A percentile compares a stretch with the other conserved stretches of the same genome.
Evolutionary conservation across 2,329 filamentous ascomycete species (phyloP).

Genomic region (Fusarium verticillioides): DNA sequence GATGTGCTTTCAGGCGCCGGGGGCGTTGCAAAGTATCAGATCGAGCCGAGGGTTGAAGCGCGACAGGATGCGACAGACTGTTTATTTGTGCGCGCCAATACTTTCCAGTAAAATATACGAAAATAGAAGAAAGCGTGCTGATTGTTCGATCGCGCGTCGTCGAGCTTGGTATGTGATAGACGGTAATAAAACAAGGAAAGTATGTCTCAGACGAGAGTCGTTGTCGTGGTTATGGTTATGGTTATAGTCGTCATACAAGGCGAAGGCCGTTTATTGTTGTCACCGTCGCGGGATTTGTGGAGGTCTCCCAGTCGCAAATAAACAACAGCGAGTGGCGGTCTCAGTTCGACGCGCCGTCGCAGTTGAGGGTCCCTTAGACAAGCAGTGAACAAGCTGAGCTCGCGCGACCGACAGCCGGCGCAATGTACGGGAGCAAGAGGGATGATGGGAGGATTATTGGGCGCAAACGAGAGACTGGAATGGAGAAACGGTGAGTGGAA

Average conservation of each 20-base stretch:
- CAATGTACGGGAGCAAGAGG: conserved; percentile 36
- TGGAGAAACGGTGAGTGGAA: conserved; percentile 47
- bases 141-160: conserved; percentile 13
- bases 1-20: conserved; percentile 8
- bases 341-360: conserved; percentile 35
- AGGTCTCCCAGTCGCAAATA: conserved; percentile 29
- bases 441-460: conserved; percentile 37
- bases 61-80: conserved; percentile 18
- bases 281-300: conserved; percentile 24
- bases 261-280: conserved; percentile 25
- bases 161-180: conserved; percentile 6
- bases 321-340: conserved; percentile 18
- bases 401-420: conserved; percentile 33
- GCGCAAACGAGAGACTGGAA: conserved; percentile 51
- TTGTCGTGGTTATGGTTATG: conserved; percentile 14
- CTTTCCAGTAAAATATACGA: conserved; percentile 8
- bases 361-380: conserved; percentile 25
- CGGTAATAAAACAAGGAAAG: conserved; percentile 15
- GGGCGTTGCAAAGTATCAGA: background rate
- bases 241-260: conserved; percentile 19
- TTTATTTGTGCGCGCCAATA: conserved; percentile 20
- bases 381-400: conserved; percentile 28
- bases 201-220: conserved; percentile 10
- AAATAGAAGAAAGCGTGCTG: conserved; percentile 23
- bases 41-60: background rate